phyloP scores from a whole-genome alignment of 108 stramenopile species.

The Conticribra weissflogii region DNA sequence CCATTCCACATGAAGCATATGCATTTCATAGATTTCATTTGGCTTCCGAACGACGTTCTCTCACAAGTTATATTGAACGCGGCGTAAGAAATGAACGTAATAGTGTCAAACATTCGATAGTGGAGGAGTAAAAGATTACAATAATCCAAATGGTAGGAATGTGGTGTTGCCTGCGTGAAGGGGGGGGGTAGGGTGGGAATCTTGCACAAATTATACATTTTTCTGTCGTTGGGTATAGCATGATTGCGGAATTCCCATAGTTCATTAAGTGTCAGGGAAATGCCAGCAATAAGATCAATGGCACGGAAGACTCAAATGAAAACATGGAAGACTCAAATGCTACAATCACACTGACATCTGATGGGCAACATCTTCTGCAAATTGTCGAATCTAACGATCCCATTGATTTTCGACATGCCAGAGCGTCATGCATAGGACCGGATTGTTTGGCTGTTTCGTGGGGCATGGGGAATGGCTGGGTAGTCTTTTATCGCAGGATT shows the following conservation, averaged over 20 bases:
- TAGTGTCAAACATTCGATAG: not conserved
- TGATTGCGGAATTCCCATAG: slow-evolving; percentile 25
- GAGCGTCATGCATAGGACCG: slow-evolving; percentile 60
- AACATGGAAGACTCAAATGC: no score
- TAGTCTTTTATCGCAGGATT: slow-evolving; percentile 70
- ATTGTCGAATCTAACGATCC: slow-evolving; percentile 5
- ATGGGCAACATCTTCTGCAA: slow-evolving; percentile 15
- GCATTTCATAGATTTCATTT: slow-evolving; percentile 49
- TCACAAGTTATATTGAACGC: not conserved
- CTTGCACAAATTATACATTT: not conserved
- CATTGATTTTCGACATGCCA: slow-evolving; percentile 47
- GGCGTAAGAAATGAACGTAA: not conserved
- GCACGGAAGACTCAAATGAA: no score
- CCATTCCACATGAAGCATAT: slow-evolving; percentile 22
- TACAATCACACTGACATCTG: slow-evolving; percentile 30
- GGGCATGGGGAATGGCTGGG: slow-evolving; percentile 71
- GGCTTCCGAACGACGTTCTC: slow-evolving; percentile 34
- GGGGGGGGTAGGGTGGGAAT: no score
- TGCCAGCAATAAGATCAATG: no score
- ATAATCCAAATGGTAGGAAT: slow-evolving; percentile 5
- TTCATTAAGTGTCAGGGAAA: no score
- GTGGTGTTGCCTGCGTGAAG: slow-evolving; percentile 32
- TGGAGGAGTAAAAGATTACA: not conserved
- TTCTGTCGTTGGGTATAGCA: slow-evolving; percentile 37
- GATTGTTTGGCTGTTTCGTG: slow-evolving; percentile 80